Percentiles rank a stretch among this genome's conserved stretches.
Conservation (phyloP, 495 filamentous ascomycete species). For the Trichoderma asperelloides region DNA sequence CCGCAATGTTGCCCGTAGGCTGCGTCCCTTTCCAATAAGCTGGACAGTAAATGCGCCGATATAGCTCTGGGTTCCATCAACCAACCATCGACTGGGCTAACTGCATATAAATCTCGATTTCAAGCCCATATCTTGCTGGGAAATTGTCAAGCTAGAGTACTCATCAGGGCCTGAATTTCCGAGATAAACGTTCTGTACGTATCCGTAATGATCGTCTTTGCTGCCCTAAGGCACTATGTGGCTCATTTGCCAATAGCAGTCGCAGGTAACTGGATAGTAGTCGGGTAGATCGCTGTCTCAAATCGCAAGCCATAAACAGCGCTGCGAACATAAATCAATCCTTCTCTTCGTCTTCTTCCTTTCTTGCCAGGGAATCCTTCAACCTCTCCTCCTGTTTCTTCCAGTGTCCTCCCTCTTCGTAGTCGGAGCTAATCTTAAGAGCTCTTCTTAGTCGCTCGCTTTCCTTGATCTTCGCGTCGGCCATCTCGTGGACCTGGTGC, state of each 20-base stretch:
- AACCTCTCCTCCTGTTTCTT: slow-evolving; percentile 38
- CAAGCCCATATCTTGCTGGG: too few relatives aligned
- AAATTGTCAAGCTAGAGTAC: too few relatives aligned
- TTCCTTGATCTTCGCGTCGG: slow-evolving; percentile 93
- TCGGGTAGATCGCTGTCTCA: not conserved
- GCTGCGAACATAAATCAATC: slow-evolving; percentile 1
- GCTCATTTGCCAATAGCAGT: not conserved
- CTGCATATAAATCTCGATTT: too few relatives aligned
- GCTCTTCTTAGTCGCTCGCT: slow-evolving; percentile 82
- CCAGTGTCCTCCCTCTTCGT: slow-evolving; percentile 27
- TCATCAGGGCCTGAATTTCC: too few relatives aligned
- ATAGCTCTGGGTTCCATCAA: too few relatives aligned
- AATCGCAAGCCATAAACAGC: not conserved
- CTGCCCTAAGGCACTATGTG: not conserved
- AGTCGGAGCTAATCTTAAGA: slow-evolving; percentile 57
- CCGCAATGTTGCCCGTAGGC: not conserved
- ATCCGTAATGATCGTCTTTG: too few relatives aligned
- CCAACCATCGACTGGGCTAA: too few relatives aligned
- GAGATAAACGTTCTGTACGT: too few relatives aligned
- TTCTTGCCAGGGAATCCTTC: slow-evolving; percentile 44
- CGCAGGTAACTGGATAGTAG: not conserved
- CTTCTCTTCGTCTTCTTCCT: slow-evolving; percentile 27
- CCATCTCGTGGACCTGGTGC: slow-evolving; percentile 94
- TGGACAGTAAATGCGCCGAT: too few relatives aligned
- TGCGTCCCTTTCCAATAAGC: not conserved